Evolutionary conservation across 495 filamentous ascomycete species (phyloP).

Genomic region (Trichoderma gamsii): DNA sequence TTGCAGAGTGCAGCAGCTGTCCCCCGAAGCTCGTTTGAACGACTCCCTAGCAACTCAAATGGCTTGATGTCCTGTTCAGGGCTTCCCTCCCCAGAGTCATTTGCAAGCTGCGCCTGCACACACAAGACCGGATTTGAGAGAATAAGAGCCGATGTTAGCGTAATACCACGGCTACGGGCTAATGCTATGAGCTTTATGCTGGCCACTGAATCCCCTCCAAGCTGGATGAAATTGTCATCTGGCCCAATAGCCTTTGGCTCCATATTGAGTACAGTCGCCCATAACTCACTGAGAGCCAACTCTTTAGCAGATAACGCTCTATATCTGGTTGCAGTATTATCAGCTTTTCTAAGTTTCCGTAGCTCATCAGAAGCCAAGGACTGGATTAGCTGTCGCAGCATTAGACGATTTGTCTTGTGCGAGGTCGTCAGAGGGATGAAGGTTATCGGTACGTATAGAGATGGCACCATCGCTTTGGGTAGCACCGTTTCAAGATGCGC

Average conservation of each 20-base stretch:
- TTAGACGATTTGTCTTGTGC: not conserved
- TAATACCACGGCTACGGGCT: not conserved
- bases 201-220: not conserved
- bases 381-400: not conserved
- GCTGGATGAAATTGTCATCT: conserved; percentile 1
- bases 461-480: not conserved
- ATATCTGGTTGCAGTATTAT: not conserved
- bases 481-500: not conserved
- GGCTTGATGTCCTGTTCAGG: not conserved
- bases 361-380: not conserved
- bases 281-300: not conserved
- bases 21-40: not conserved
- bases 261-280: not conserved
- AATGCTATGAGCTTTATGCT: not conserved
- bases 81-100: not conserved
- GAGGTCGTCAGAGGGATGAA: not conserved
- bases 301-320: not conserved
- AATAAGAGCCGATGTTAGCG: not conserved
- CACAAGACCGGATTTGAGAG: not conserved
- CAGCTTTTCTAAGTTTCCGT: not conserved
- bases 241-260: not conserved
- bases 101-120: not conserved
- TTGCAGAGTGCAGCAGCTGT: not conserved
- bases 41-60: not conserved
- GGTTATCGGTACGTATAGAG: not conserved